phyloP scores from a whole-genome alignment of 805 yeast species.

The Nakazawaea sp. region DNA sequence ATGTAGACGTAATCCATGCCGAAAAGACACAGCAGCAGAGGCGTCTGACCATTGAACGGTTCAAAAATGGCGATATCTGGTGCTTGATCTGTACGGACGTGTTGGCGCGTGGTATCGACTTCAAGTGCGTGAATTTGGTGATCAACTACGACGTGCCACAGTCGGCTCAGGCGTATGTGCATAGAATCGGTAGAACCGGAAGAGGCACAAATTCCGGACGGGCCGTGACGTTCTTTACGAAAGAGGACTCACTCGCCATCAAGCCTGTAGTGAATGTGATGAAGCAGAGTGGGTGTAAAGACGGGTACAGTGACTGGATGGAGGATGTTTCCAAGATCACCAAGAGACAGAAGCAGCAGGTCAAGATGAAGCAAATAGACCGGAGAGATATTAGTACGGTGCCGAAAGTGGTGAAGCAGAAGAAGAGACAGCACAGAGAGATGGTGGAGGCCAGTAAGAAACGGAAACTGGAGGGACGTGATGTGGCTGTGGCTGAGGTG shows the following conservation, averaged over 20 bases:
- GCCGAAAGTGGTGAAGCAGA: constrained; percentile 58
- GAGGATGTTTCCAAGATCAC: constrained; percentile 58
- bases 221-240: constrained; percentile 90
- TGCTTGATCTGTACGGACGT: constrained; percentile 96
- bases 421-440: constrained; percentile 54
- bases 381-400: constrained; percentile 82
- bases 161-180: constrained; percentile 91
- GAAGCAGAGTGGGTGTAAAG: constrained; percentile 79
- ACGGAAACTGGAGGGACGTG: constrained; percentile 29
- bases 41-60: constrained; percentile 74
- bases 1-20: constrained; percentile 94
- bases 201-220: constrained; percentile 84
- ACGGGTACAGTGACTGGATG: constrained; percentile 76
- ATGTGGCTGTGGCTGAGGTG: no score
- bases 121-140: constrained; percentile 90
- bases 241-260: constrained; percentile 71
- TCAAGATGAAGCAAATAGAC: constrained; percentile 51
- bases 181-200: constrained; percentile 98
- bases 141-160: constrained; percentile 96
- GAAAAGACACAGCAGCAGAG: constrained; percentile 88
- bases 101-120: constrained; percentile 93
- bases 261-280: constrained; percentile 88
- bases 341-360: constrained; percentile 51
- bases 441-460: constrained; percentile 75
- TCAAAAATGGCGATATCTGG: constrained; percentile 91